phyloP scores from a whole-genome alignment of 2,329 filamentous ascomycete species.

The Monilinia vaccinii-corymbosi region DNA sequence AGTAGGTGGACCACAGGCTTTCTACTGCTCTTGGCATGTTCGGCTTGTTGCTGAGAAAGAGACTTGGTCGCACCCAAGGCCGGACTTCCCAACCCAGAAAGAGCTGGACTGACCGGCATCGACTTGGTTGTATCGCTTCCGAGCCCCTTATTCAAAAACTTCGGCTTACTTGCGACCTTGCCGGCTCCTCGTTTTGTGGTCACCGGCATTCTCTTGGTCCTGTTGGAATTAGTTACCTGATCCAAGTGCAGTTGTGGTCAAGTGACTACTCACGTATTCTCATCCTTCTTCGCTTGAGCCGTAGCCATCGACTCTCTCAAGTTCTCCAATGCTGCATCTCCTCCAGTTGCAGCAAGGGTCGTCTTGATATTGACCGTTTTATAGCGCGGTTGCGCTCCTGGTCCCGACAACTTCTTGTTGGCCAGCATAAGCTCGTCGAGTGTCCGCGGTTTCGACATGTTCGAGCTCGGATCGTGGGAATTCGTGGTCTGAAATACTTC shows the following conservation, averaged over 20 bases:
- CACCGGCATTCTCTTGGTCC: slow-evolving; percentile 28
- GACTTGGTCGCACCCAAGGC: slow-evolving; percentile 41
- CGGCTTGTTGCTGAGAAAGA: slow-evolving; percentile 42
- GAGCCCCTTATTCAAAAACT: slow-evolving; percentile 22
- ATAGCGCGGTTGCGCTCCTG: neutral
- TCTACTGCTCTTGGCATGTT: slow-evolving; percentile 45
- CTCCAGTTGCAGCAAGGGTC: slow-evolving; percentile 29
- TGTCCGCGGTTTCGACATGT: neutral
- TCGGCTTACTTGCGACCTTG: slow-evolving; percentile 22
- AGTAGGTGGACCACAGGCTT: slow-evolving; percentile 51
- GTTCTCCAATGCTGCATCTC: slow-evolving; percentile 42
- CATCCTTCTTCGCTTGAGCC: slow-evolving; percentile 37
- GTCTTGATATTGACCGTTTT: neutral
- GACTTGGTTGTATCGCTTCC: slow-evolving; percentile 28
- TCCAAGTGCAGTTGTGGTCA: slow-evolving; percentile 5
- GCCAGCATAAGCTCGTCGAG: neutral
- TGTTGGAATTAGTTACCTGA: slow-evolving; percentile 29
- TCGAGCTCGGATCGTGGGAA: slow-evolving; percentile 17
- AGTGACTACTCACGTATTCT: slow-evolving; percentile 35
- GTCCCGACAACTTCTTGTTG: slow-evolving; percentile 4
- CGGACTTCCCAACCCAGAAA: slow-evolving; percentile 47
- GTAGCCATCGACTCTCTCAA: slow-evolving; percentile 39
- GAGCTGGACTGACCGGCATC: slow-evolving; percentile 46
- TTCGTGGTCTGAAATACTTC: slow-evolving; percentile 49
- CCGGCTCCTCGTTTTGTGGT: slow-evolving; percentile 18